Conservation (phyloP, 768 basidiomycete genomes). For the Daedaleopsis nitida region DNA sequence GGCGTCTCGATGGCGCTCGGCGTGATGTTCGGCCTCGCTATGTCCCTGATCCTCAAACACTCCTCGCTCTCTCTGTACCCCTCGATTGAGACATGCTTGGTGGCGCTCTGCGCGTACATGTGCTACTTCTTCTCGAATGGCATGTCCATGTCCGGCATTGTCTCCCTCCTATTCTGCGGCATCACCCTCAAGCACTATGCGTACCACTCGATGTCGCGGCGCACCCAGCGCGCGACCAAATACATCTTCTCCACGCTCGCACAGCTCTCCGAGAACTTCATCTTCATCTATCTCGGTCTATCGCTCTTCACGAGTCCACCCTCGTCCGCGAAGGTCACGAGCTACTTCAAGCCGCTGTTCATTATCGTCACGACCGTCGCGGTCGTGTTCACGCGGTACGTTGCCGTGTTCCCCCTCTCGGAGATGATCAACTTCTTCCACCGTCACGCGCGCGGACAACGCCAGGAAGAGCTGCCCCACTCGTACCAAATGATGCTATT, state of each 20-base stretch:
- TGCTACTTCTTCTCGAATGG: constrained; percentile 99
- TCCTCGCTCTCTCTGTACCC: constrained; percentile 85
- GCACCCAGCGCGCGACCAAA: constrained; percentile 91
- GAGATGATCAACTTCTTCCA: constrained; percentile 95
- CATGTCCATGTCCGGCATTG: constrained; percentile 92
- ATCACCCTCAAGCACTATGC: constrained; percentile 99
- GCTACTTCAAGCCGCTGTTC: constrained; percentile 94
- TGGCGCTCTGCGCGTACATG: constrained; percentile 92
- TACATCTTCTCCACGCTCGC: constrained; percentile 96
- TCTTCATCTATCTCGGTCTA: constrained; percentile 98
- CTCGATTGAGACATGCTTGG: constrained; percentile 96
- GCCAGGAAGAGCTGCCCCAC: constrained; percentile 90
- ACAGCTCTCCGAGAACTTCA: constrained; percentile 96
- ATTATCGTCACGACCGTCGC: constrained; percentile 89
- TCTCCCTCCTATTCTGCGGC: constrained; percentile 96
- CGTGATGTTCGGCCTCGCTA: constrained; percentile 85
- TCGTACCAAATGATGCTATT: constrained; percentile 99
- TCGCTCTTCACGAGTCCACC: constrained; percentile 93
- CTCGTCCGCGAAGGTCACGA: constrained; percentile 71
- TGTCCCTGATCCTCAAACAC: constrained; percentile 93
- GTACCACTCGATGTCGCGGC: constrained; percentile 98
- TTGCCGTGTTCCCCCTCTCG: constrained; percentile 93
- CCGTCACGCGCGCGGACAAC: constrained; percentile 79
- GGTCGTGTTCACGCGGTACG: constrained; percentile 93
- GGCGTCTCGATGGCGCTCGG: constrained; percentile 94